A percentile compares a stretch with the other conserved stretches of the same genome.
Evolutionary conservation across 805 yeast species (phyloP).

Genomic region (Millerago galiae): DNA sequence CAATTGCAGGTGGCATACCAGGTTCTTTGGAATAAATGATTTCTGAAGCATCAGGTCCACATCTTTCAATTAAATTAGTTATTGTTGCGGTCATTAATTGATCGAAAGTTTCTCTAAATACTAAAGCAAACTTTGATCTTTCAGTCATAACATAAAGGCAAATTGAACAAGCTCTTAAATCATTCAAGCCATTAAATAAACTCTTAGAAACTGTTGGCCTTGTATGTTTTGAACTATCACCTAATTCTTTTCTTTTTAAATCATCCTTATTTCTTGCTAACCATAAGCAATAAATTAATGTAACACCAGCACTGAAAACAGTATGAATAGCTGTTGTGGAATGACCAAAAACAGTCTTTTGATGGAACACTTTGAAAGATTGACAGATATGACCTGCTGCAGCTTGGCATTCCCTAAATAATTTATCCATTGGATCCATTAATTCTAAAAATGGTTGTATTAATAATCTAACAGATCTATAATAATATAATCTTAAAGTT

Average conservation of each 20-base stretch:
- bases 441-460: slow-evolving; percentile 61
- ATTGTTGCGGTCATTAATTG: slow-evolving; percentile 59
- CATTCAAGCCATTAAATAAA: slow-evolving; percentile 51
- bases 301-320: slow-evolving; percentile 63
- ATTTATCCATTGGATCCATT: slow-evolving; percentile 51
- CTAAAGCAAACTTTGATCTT: slow-evolving; percentile 53
- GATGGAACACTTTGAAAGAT: slow-evolving; percentile 55
- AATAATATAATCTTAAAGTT: slow-evolving; percentile 52
- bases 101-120: slow-evolving; percentile 62
- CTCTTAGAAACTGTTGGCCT: slow-evolving; percentile 51
- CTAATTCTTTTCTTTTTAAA: slow-evolving; percentile 44
- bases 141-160: slow-evolving; percentile 63
- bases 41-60: slow-evolving; percentile 59
- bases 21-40: slow-evolving; percentile 38
- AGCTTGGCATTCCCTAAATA: slow-evolving; percentile 62
- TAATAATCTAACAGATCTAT: slow-evolving; percentile 50
- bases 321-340: slow-evolving; percentile 64
- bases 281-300: slow-evolving; percentile 62
- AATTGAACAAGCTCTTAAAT: slow-evolving; percentile 57
- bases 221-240: slow-evolving; percentile 54
- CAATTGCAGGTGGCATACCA: slow-evolving; percentile 58
- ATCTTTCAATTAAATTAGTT: slow-evolving; percentile 53
- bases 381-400: slow-evolving; percentile 69
- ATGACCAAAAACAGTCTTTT: slow-evolving; percentile 55
- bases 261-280: slow-evolving; percentile 56